Base-by-base conservation (phyloP, 2,329 filamentous ascomycete genomes). In the Neofusicoccum laricinum region DNA sequence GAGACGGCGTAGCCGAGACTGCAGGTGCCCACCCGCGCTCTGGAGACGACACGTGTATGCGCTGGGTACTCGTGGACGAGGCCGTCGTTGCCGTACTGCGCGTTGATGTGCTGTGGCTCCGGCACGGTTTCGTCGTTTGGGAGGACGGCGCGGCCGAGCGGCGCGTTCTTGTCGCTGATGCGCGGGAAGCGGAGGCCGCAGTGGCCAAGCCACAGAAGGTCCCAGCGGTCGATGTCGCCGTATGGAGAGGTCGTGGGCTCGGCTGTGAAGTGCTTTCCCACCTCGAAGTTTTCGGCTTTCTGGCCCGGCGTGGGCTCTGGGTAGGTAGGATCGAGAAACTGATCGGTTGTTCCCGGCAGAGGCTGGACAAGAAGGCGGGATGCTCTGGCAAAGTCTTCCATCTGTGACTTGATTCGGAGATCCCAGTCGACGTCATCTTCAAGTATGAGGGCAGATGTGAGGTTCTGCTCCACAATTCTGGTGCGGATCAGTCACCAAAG, bases 131-230 rank as follows among this genome's bases (percentile, higher is more conserved):
- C 17, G 41, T 73, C 71, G 30, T 71, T 49, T 0, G 34, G n/a
- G 5, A 70, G 63, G 8, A 68, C 61, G 58, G 70, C 64, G 49
- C 71, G 69, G 45, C 69, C 63, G 67, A 75, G 51, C 55, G 65
- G 34, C 1, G 51, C 63, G n/a, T 64, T 64, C 2, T 12, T 4
- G 53, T 64, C 63, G 53, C 45, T 50, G 10, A 36, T 5, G 1
- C n/a, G 17, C 7, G 63, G 63, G 5, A 75, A 71, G 12, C 63
- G 63, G 15, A 66, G 66, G 8, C 71, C 74, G 57, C 71, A 77
- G 66, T 79, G 76, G 4, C 77, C 76, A 0, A 75, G 68, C 68
- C 72, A 72, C 7, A 78, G 68, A 19, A 78, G 38, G 59, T 78
- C 75, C 76, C 76, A 78, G 2, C 72, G 73, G 72, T 7, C 68